Evolutionary conservation across 2,329 filamentous ascomycete species (phyloP), one percentile per base, ranked within the genome.

Genomic region (Setomelanomma holmii): DNA sequence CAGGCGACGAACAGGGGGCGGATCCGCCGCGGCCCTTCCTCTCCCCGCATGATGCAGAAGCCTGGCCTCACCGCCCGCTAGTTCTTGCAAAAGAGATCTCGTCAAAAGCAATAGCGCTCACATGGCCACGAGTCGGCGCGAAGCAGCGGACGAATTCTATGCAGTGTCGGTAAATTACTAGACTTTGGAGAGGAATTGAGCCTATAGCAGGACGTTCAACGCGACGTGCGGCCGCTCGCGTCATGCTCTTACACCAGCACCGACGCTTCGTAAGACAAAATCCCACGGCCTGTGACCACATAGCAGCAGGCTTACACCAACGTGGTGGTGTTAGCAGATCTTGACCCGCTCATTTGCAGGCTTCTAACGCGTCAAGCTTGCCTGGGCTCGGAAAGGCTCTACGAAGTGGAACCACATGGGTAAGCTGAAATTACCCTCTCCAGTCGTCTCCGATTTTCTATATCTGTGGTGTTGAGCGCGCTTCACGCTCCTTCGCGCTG

Each of bases 211-310:
- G n/a, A 40, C n/a, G 23, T 10, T 23, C 11, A n/a, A 43, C 16
- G 39, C 43, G 45, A 50, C 50, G 53, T 58, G 56, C 51, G 49
- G 49, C 53, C 35, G 35, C 55, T 50, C 41, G 56, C 52, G 55
- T 63, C 60, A 55, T 58, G 34, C 44, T 59, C 51, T 59, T 56
- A 53, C 56, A 49, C 48, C 20, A 56, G 56, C 52, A 55, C 30
- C 42, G 42, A 60, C 47, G 57, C 59, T 54, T 51, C 40, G 51
- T 60, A 51, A 53, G 53, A 61, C 17, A 48, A 47, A 45, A 61
- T 59, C 55, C 64, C 61, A 66, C 64, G 57, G 47, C 23, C 27
- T 41, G 54, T 53, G 55, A 60, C 66, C 64, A 66, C 56, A 61
- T 56, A 63, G 50, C 58, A 44, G 21, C 44, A 45, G 39, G 47